Conservation (phyloP, 306 rosid genomes). For the Glycine tomentella region DNA sequence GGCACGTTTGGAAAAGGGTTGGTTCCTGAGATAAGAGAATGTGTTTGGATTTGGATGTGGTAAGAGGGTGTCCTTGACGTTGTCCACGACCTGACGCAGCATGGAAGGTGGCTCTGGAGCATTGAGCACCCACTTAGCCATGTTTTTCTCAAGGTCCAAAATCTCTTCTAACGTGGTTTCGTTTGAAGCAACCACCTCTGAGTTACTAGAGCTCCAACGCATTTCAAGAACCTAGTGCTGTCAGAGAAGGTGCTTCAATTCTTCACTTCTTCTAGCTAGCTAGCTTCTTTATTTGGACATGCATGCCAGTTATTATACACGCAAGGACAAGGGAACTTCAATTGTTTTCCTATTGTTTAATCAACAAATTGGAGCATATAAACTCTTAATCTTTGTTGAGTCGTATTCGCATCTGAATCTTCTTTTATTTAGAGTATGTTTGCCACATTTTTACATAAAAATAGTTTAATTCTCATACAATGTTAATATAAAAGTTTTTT, state of each 20-base stretch:
- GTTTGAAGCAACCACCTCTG: constrained; percentile 33
- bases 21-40: constrained; percentile 49
- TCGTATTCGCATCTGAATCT: too few species aligned
- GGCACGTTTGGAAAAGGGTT: constrained; percentile 31
- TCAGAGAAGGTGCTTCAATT: constrained; percentile 13
- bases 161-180: constrained; percentile 20
- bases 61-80: constrained; percentile 34
- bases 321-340: too few species aligned
- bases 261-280: not conserved
- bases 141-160: constrained; percentile 49
- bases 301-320: too few species aligned
- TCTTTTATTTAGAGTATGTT: too few species aligned
- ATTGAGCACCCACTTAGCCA: constrained; percentile 62
- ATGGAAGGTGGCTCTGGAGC: constrained; percentile 70
- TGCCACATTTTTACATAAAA: too few species aligned
- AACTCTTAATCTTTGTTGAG: too few species aligned
- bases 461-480: too few species aligned
- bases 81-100: constrained; percentile 48
- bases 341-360: too few species aligned
- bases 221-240: not conserved
- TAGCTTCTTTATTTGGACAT: not conserved
- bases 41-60: constrained; percentile 22
- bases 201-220: too few species aligned
- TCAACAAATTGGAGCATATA: too few species aligned
- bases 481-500: too few species aligned